phyloP scores from a whole-genome alignment of 257 asterid species.

The Verbascum thapsus region DNA sequence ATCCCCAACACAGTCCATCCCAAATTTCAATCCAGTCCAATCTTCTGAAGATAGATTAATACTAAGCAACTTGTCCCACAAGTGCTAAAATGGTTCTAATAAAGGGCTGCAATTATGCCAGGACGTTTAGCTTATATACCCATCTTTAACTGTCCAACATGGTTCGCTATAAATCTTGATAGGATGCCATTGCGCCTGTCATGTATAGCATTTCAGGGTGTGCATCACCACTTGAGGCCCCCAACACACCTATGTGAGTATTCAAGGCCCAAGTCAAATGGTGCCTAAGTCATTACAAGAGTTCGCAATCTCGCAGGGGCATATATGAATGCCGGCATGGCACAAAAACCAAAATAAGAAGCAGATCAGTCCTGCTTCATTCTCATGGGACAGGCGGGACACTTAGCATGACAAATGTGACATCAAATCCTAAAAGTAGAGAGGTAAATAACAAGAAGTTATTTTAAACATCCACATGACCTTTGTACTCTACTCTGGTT shows the following conservation, averaged over 20 bases:
- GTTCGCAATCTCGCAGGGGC: too few relatives aligned
- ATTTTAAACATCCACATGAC: not conserved
- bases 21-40: not conserved
- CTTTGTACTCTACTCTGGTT: not conserved
- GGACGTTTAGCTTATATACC: not conserved
- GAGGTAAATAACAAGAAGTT: not conserved
- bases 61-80: not conserved
- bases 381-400: not conserved
- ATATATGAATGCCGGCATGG: too few relatives aligned
- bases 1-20: not conserved
- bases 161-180: not conserved
- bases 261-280: not conserved
- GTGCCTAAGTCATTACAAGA: not conserved
- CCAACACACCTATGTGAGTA: not conserved
- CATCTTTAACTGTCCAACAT: not conserved
- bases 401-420: not conserved
- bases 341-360: not conserved
- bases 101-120: too few relatives aligned
- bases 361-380: not conserved
- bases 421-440: not conserved
- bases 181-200: constrained; percentile 1
- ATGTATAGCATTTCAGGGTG: not conserved
- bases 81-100: too few relatives aligned
- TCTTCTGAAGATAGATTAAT: not conserved
- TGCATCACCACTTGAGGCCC: not conserved